Evolutionary conservation across 129 eudicot species (phyloP), one percentile per base, ranked within the genome.

Genomic region (Flaveria bidentis): DNA sequence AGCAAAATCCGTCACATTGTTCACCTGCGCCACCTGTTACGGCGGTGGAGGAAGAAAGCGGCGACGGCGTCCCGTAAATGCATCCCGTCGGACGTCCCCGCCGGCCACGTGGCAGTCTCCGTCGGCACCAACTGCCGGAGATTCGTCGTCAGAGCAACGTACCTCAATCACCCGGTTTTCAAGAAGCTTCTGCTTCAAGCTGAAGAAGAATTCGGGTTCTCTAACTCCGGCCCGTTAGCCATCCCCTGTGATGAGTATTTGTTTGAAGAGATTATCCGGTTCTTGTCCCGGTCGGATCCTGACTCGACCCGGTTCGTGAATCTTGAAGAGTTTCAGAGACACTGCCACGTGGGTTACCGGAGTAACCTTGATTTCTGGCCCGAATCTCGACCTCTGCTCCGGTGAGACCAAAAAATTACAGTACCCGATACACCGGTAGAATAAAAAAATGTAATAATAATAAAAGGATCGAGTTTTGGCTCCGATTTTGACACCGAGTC

Each of bases 1-100:
- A 91, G 91, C 88, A 91, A 89, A 87, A 91, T 91, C 88, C 95
- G 91, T 55, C 94, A 87, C 97, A 89, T 91, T 82, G 97, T 91
- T 17, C 80, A 85, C 9, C 96, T 91, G 83, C 92, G 97, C 45
- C 92, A 91, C 46, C 84, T 91, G 88, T 65, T 91, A 42, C 75
- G 89, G 7, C 82, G 88, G 25, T 91, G 97, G 97, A 81, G 97
- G 67, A 85, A 82, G 76, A 91, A 87, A 30, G 85, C 82, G 76
- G 91, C 92, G 1, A 79, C 88, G 75, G n/a, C 82, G 2, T 74
- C 93, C 49, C 84, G 86, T 17, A 77, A 82, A 42, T 55, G 77
- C 46, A 69, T 85, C 12, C 93, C 97, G 17, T 77, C 92, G 4
- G 98, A 93, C 74, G 96, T 93, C 17, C 98, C 98, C 11, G 79